Evolutionary conservation across 805 yeast species (phyloP).

Genomic region (Candida orba): DNA sequence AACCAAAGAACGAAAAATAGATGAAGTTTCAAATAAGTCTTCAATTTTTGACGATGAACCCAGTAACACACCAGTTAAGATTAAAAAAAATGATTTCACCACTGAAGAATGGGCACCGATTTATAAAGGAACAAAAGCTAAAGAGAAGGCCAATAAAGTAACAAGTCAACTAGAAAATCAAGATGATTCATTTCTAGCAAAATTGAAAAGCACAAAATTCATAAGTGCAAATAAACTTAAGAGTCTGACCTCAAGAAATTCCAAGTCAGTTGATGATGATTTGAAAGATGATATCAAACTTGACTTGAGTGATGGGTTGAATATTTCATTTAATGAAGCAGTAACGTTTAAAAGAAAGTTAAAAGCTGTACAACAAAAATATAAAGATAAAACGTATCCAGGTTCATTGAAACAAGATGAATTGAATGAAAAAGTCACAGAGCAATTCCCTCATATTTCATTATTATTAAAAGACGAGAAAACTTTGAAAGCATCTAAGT

Average conservation of each 20-base stretch:
- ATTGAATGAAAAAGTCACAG: conserved; percentile 24
- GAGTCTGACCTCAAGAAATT: background rate
- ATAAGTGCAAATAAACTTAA: conserved; percentile 9
- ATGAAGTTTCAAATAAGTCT: no score
- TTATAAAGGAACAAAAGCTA: conserved; percentile 1
- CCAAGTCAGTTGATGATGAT: conserved; percentile 4
- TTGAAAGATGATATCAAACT: conserved; percentile 10
- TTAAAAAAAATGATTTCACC: background rate
- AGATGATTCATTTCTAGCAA: conserved; percentile 7
- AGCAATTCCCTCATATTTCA: conserved; percentile 29
- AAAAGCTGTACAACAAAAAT: background rate
- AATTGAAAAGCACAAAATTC: conserved; percentile 7
- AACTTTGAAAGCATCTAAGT: conserved; percentile 32
- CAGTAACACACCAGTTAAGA: background rate
- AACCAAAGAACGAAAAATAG: no score
- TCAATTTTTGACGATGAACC: no score
- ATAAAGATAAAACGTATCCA: conserved; percentile 2
- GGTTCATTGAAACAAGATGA: conserved; percentile 15
- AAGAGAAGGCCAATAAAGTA: conserved; percentile 1
- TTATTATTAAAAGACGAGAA: conserved; percentile 36
- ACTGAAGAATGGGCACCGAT: conserved; percentile 4
- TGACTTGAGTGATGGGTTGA: background rate
- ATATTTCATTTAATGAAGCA: conserved; percentile 2
- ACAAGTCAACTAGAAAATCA: background rate
- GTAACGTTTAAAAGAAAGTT: background rate